Evolutionary conservation across 371 early-diverging fungal species (phyloP).

Genomic region (Fennellomyces sp.): DNA sequence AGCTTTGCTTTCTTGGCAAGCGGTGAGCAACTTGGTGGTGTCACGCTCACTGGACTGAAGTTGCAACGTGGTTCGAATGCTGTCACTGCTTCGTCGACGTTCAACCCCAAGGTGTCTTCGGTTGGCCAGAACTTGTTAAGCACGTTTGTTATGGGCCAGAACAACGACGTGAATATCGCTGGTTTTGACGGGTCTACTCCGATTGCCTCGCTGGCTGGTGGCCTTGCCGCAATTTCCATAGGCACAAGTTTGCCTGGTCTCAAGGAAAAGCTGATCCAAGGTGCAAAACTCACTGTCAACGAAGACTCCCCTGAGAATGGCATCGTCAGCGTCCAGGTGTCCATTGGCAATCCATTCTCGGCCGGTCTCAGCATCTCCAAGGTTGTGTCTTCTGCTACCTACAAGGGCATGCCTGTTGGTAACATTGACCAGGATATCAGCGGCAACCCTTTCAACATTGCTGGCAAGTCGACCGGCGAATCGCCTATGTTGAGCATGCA

Average conservation of each 20-base stretch:
- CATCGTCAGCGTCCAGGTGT: constrained; percentile 47
- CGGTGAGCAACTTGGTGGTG: constrained; percentile 44
- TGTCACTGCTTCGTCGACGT: constrained; percentile 41
- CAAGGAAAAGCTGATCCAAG: constrained; percentile 39
- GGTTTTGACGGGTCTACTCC: constrained; percentile 46
- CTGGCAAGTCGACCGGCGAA: constrained; percentile 32
- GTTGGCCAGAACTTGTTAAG: constrained; percentile 53
- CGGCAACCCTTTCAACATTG: constrained; percentile 36
- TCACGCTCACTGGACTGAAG: constrained; percentile 44
- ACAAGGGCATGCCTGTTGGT: constrained; percentile 50
- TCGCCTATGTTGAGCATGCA: constrained; percentile 33
- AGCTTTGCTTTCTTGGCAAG: constrained; percentile 43
- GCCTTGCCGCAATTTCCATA: constrained; percentile 45
- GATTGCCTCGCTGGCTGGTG: constrained; percentile 49
- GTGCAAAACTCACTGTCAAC: constrained; percentile 44
- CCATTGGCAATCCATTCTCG: constrained; percentile 57
- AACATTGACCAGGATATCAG: constrained; percentile 50
- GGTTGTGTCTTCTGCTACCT: constrained; percentile 47
- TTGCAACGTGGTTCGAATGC: constrained; percentile 50
- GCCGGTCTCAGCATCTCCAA: constrained; percentile 49
- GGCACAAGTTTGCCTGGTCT: constrained; percentile 53
- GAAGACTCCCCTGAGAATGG: constrained; percentile 41
- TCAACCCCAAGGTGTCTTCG: constrained; percentile 46
- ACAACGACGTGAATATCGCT: constrained; percentile 45
- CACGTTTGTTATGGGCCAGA: constrained; percentile 55